phyloP scores from a whole-genome alignment of 169 alveolate genomes.

The Babesia sp. region DNA sequence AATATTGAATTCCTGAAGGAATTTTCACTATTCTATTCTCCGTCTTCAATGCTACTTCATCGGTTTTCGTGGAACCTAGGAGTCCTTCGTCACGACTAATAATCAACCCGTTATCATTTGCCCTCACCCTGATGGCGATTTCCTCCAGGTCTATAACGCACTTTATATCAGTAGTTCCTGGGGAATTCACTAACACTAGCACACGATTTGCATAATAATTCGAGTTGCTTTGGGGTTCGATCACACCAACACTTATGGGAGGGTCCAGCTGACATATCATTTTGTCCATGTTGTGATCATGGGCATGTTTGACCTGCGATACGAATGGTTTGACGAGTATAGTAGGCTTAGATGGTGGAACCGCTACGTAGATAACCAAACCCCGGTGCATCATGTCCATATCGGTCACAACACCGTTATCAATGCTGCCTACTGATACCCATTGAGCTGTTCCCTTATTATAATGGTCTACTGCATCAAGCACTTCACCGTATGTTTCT shows the following conservation, averaged over 20 bases:
- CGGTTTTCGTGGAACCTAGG: neutral
- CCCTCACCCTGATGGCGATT: neutral
- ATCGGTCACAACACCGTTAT: constrained; percentile 23
- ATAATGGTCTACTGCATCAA: neutral
- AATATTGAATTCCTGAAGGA: neutral
- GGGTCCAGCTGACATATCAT: neutral
- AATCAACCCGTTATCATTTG: no score
- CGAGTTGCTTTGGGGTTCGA: constrained; percentile 42
- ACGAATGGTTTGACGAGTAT: constrained; percentile 6
- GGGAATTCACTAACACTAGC: constrained; percentile 10
- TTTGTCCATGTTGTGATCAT: neutral
- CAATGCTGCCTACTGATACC: neutral
- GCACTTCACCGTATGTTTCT: neutral
- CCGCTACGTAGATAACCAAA: constrained; percentile 32
- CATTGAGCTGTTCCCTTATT: neutral
- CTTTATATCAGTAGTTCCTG: constrained; percentile 27
- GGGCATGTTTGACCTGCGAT: neutral
- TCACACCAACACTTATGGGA: constrained; percentile 50
- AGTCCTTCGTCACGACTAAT: no score
- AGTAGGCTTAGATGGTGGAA: constrained; percentile 42
- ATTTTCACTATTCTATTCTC: neutral
- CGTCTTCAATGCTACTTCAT: neutral
- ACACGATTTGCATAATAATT: constrained; percentile 8
- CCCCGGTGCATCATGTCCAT: constrained; percentile 45
- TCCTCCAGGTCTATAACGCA: constrained; percentile 13